Conservation (phyloP, 495 filamentous ascomycete species). For the Saxophila tyrrhenica region DNA sequence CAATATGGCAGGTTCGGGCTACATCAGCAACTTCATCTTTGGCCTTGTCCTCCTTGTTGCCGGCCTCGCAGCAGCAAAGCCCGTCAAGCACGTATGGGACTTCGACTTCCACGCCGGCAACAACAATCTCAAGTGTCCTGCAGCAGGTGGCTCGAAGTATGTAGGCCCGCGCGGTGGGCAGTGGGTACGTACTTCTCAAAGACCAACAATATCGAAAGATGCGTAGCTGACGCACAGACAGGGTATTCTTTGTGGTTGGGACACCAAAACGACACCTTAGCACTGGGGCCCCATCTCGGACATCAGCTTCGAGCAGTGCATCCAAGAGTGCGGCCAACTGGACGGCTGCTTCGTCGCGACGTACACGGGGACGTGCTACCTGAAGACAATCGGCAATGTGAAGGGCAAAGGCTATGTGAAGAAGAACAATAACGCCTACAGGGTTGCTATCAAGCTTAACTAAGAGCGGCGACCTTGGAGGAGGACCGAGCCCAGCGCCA, state of each 20-base stretch:
- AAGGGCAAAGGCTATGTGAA: not conserved
- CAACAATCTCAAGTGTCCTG: not conserved
- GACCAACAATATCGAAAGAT: not conserved
- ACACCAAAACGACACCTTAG: not conserved
- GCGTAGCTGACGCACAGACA: not conserved
- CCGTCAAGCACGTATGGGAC: not conserved
- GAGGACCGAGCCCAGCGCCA: not conserved
- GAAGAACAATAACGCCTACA: not conserved
- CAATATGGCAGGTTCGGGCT: not conserved
- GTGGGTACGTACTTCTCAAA: not conserved
- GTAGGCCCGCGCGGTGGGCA: not conserved
- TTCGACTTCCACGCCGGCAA: not conserved
- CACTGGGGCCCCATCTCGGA: not conserved
- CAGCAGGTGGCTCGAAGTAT: not conserved
- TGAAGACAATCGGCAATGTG: not conserved
- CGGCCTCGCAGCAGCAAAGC: not conserved
- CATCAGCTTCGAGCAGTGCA: not conserved
- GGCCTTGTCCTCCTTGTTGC: not conserved
- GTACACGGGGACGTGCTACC: not conserved
- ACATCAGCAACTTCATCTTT: not conserved
- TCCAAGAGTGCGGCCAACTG: not conserved
- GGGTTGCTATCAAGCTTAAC: not conserved
- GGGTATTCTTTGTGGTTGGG: not conserved
- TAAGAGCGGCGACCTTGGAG: not conserved
- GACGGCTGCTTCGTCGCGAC: not conserved